Evolutionary conservation across 345 rosid genomes (phyloP).

Genomic region (Limnanthes douglasii): DNA sequence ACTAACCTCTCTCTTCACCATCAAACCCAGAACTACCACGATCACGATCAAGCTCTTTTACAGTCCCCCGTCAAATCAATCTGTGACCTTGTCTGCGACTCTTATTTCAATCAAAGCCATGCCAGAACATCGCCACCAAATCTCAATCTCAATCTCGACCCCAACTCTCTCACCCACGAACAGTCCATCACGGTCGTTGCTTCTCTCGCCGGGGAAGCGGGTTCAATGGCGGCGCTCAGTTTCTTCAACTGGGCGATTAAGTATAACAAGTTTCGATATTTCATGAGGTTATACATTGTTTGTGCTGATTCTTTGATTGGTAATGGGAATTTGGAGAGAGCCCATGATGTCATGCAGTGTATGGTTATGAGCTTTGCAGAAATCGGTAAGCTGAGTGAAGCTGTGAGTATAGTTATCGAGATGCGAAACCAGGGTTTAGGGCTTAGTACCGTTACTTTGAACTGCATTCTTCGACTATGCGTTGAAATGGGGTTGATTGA

Average conservation of each 20-base stretch:
- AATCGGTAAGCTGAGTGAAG: conserved; percentile 58
- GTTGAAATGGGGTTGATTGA: conserved; percentile 33
- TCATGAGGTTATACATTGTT: conserved; percentile 68
- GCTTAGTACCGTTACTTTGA: conserved; percentile 25
- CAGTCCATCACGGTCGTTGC: conserved; percentile 66
- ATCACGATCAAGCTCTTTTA: conserved; percentile 9
- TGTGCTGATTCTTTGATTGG: conserved; percentile 36
- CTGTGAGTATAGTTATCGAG: conserved; percentile 56
- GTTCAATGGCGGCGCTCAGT: conserved; percentile 68
- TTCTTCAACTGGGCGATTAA: conserved; percentile 68
- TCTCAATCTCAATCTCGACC: conserved; percentile 23
- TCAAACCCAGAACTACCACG: conserved; percentile 9
- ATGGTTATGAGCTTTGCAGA: conserved; percentile 62
- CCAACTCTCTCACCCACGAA: conserved; percentile 44
- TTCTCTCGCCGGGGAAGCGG: conserved; percentile 57
- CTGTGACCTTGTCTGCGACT: conserved; percentile 37
- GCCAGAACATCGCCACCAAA: conserved; percentile 17
- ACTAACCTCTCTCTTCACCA: conserved; percentile 9
- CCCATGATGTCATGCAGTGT: conserved; percentile 48
- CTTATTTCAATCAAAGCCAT: conserved; percentile 27
- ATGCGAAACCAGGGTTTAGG: conserved; percentile 57
- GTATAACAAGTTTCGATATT: conserved; percentile 42
- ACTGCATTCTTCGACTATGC: conserved; percentile 27
- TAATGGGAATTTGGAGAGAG: conserved; percentile 51
- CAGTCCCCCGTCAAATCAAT: conserved; percentile 36